Base-by-base conservation (phyloP, 2,329 filamentous ascomycete genomes). In the Alternaria gaisen region DNA sequence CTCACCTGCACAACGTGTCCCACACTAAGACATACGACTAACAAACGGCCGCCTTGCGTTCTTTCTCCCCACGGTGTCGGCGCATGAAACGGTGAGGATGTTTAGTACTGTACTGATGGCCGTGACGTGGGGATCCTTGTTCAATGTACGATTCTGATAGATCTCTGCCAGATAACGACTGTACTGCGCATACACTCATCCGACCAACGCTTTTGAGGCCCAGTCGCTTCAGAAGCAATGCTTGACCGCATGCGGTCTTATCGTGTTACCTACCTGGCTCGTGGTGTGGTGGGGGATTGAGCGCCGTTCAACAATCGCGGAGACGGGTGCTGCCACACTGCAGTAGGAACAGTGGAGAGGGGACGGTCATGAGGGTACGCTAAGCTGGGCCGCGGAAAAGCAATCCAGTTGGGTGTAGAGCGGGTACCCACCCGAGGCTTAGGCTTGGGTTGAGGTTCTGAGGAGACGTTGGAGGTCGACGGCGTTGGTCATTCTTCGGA, bases 291-390 rank as follows among this genome's bases (percentile, higher is more conserved):
- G 32, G 14, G 20, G 26, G 20, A 36, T 50, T 5, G 46, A 16
- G 22, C 46, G 20, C 18, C 9, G 46, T 50, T 38, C 30, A 50
- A 38, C 32, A n/a, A 9, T 38, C 32, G 32, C 46, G 46, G 32
- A 50, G 46, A 36, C 46, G 46, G 46, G 46, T 50, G 30, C 46
- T 36, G 46, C 46, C 46, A 50, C 32, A 38, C 32, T 38, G 46
- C 32, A 38, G 14, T 10, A 16, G 9, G 20, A 26, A 6, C 9
- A 26, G 46, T 38, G 46, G 30, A 38, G 20, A 38, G 20, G 32
- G 46, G 20, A 18, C 16, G 14, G 20, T 14, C 18, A 32, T 11
- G 18, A 8, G 34, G 30, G 14, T 38, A 18, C 32, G 46, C 32
- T 50, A 50, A 5, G 14, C 10, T 1, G 46, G 26, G 14, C 46